Evolutionary conservation across 345 rosid species (phyloP).

Genomic region (Reutealis trisperma): DNA sequence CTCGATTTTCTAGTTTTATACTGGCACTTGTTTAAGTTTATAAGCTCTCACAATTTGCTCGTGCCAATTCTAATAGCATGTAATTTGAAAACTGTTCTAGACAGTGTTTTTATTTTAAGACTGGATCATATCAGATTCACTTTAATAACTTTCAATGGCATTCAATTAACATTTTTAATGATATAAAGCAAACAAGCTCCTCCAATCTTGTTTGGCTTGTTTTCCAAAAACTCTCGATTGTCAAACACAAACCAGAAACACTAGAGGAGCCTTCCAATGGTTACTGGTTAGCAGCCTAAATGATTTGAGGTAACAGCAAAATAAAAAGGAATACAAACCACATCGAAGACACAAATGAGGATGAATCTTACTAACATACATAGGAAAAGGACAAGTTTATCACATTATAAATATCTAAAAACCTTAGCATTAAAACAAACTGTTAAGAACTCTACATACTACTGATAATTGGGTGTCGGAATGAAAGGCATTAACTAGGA

Average conservation of each 20-base stretch:
- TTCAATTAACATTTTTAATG: too few relatives aligned
- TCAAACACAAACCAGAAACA: background rate
- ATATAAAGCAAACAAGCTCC: background rate
- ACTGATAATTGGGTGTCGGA: background rate
- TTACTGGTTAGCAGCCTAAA: too few relatives aligned
- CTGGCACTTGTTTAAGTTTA: too few relatives aligned
- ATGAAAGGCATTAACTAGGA: background rate
- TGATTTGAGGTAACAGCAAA: background rate
- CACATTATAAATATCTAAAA: background rate
- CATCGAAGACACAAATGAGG: background rate
- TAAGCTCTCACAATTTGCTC: too few relatives aligned
- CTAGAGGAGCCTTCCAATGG: background rate
- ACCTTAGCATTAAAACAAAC: background rate
- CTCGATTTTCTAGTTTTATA: too few relatives aligned
- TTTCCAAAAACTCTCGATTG: background rate
- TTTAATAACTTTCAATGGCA: too few relatives aligned
- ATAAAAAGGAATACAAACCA: background rate
- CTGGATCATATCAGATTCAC: too few relatives aligned
- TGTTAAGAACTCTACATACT: background rate
- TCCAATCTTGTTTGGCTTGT: background rate
- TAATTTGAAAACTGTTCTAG: too few relatives aligned
- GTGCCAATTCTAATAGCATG: too few relatives aligned
- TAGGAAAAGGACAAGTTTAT: too few relatives aligned
- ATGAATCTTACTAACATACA: too few relatives aligned
- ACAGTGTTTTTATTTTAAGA: too few relatives aligned